Evolutionary conservation across 2,329 filamentous ascomycete species (phyloP).

Genomic region (Colletotrichum chrysophilum): DNA sequence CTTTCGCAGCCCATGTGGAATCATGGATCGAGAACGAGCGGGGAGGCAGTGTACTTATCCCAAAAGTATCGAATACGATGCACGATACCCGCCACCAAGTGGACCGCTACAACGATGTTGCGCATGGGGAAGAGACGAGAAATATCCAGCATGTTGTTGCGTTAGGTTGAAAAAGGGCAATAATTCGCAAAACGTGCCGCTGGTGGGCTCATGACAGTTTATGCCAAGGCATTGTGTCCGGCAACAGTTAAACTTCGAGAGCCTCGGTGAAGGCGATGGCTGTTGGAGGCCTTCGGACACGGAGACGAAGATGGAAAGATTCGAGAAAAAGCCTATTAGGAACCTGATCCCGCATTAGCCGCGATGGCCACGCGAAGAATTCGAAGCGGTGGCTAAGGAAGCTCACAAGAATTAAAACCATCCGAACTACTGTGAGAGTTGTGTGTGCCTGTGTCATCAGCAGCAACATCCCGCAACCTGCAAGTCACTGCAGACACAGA

Average conservation of each 20-base stretch:
- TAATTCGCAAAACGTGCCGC: not conserved
- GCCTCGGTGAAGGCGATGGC: not conserved
- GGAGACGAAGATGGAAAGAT: constrained; percentile 4
- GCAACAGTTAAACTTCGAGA: not conserved
- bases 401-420: not conserved
- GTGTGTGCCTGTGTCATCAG: constrained; percentile 8
- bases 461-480: not conserved
- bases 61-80: constrained; percentile 6
- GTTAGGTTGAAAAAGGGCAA: not conserved
- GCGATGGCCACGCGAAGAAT: not conserved
- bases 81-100: constrained; percentile 18
- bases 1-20: constrained; percentile 11
- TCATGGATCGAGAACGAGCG: not conserved
- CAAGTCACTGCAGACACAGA: constrained; percentile 7
- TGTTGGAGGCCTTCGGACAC: not conserved
- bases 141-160: not conserved
- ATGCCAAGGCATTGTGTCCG: not conserved
- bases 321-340: constrained; percentile 8
- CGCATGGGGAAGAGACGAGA: not conserved
- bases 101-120: not conserved
- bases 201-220: not conserved
- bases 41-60: not conserved
- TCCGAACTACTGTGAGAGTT: constrained; percentile 9
- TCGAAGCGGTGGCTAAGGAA: not conserved
- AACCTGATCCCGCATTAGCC: not conserved